These are phyloP conservation scores for Priceomyces haplophilus DNA, from an alignment of 805 yeast genomes.

Conservation along the genomic window DNA sequence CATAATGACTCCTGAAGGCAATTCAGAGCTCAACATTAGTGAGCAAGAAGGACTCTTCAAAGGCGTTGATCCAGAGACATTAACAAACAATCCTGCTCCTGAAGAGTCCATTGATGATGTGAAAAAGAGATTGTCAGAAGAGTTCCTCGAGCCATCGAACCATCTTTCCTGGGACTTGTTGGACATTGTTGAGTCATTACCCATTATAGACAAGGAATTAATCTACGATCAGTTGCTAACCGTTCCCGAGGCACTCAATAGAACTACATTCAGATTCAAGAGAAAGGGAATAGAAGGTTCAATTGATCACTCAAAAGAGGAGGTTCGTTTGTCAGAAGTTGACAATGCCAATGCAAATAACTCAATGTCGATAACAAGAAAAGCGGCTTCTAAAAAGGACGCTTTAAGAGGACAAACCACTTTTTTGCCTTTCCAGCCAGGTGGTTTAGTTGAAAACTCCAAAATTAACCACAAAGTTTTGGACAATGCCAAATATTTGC, in stretches of 20 bases:
- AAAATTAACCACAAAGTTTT: slow-evolving; percentile 16
- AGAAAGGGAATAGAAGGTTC: slow-evolving; percentile 74
- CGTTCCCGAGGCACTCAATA: slow-evolving; percentile 57
- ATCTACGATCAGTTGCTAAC: slow-evolving; percentile 49
- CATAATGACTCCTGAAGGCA: background rate
- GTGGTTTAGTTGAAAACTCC: slow-evolving; percentile 52
- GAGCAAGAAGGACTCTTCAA: background rate
- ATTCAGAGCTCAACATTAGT: background rate
- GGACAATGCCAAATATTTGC: slow-evolving; percentile 44
- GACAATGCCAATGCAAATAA: slow-evolving; percentile 61
- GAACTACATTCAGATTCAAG: slow-evolving; percentile 65
- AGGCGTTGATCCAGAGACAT: slow-evolving; percentile 6
- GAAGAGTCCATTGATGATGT: slow-evolving; percentile 1
- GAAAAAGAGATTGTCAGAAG: slow-evolving; percentile 17
- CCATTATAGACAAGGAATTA: slow-evolving; percentile 34
- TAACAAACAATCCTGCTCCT: slow-evolving; percentile 5
- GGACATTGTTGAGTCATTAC: slow-evolving; percentile 61
- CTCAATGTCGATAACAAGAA: slow-evolving; percentile 70
- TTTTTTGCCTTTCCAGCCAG: slow-evolving; percentile 88
- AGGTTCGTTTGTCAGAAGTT: slow-evolving; percentile 36
- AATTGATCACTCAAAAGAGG: slow-evolving; percentile 63
- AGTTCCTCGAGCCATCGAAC: slow-evolving; percentile 61
- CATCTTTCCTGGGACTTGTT: slow-evolving; percentile 68
- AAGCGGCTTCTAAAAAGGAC: slow-evolving; percentile 58
- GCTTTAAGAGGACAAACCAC: slow-evolving; percentile 67